Conservation (phyloP, 495 filamentous ascomycete species). For the Hypoxylon rickii region DNA sequence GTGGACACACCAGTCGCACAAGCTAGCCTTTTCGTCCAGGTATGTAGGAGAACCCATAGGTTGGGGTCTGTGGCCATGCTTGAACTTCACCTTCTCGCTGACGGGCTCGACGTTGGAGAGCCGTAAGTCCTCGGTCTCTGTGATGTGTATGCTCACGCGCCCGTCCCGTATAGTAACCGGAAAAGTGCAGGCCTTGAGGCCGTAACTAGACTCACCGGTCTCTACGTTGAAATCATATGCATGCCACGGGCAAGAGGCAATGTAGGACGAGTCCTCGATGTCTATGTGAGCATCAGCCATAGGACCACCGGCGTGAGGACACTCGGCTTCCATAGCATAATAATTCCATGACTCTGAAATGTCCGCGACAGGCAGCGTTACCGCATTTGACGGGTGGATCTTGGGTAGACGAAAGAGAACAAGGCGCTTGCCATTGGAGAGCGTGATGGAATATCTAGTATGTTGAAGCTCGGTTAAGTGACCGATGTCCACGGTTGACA, state of each 20-base stretch:
- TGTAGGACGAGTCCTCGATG: conserved; percentile 59
- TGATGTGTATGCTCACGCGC: conserved; percentile 43
- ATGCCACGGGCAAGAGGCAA: conserved; percentile 61
- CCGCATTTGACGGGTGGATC: conserved; percentile 43
- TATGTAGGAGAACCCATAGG: conserved; percentile 33
- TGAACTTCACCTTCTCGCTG: conserved; percentile 57
- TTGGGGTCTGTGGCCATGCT: conserved; percentile 40
- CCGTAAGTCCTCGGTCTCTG: conserved; percentile 33
- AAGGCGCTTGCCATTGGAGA: conserved; percentile 56
- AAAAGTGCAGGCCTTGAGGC: conserved; percentile 58
- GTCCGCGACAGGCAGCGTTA: conserved; percentile 39
- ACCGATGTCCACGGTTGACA: conserved; percentile 46
- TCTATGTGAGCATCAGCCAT: conserved; percentile 57
- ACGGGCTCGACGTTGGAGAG: conserved; percentile 50
- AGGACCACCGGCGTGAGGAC: conserved; percentile 57
- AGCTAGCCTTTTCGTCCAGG: conserved; percentile 50
- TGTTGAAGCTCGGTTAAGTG: conserved; percentile 44
- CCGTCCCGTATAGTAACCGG: conserved; percentile 49
- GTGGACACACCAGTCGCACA: conserved; percentile 59
- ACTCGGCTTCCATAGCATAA: conserved; percentile 60
- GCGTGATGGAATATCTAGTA: conserved; percentile 53
- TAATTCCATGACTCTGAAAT: conserved; percentile 52
- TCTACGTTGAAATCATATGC: conserved; percentile 63
- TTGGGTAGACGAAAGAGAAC: conserved; percentile 55
- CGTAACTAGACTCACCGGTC: conserved; percentile 59